Evolutionary conservation across 352 stramenopile genomes (phyloP), one percentile per base, ranked within the genome.

Genomic region (Pythium insidiosum): DNA sequence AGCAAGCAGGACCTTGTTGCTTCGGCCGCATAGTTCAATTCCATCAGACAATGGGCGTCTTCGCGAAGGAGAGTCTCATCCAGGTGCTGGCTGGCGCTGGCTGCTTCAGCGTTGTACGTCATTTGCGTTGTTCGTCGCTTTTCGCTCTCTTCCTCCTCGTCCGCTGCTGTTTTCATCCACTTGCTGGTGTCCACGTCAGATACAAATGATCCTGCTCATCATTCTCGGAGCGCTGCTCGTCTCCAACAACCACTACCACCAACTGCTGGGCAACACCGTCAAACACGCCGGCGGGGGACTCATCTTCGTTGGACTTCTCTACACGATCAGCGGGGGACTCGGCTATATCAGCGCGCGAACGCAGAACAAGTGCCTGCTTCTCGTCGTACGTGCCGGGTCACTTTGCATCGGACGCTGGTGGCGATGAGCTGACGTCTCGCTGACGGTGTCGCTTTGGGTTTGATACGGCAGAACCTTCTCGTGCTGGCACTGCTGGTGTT

Each of bases 331-430:
- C 4, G 73, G 63, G 0, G 38, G 47, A 22, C 58, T 87, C 5
- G 73, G 70, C 15, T 81, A 72, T 29, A 63, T 56, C 33, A 83
- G 55, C 26, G 67, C 74, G 18, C 56, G 64, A 19, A 74, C 74
- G 25, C 73, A 83, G 26, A 90, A 90, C 61, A 90, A 90, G 46
- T 90, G 68, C 44, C 61, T 90, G 37, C 50, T 90, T 22, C 55
- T 88, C 21, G 25, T 79, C 43, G 67, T 73, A 48, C 25, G 62
- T 50, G n/a, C n/a, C n/a, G n/a, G n/a, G n/a, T n/a, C n/a, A n/a
- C n/a, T n/a, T n/a, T n/a, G n/a, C n/a, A n/a, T n/a, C n/a, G n/a
- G n/a, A n/a, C n/a, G n/a, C n/a, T n/a, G n/a, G n/a, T n/a, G n/a
- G 34, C 15, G 5, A 39, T 4, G 13, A 37, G n/a, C 31, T 37